Base-by-base conservation (phyloP, 805 yeast species). In the Sugiyamaella americana region DNA sequence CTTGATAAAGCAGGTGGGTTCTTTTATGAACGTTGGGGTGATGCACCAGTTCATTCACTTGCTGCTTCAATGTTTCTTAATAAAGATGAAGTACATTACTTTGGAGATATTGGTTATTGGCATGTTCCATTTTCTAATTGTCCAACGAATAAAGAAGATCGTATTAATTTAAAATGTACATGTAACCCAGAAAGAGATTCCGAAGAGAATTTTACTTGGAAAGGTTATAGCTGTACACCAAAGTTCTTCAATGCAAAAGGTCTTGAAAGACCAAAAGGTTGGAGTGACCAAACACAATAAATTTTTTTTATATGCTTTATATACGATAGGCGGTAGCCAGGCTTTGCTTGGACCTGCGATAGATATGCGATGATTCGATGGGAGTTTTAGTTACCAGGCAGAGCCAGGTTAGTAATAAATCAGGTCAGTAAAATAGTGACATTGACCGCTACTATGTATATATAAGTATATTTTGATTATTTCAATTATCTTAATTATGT, bases 21-120 rank as follows among this genome's bases (percentile, higher is more conserved):
- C 64, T 82, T 79, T 64, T 82, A 82, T 63, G 86, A 82, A 62
- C 70, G 87, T 62, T 82, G 87, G 87, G 87, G 87, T 21, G 87
- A 82, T 63, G 87, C 87, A 0, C 87, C 87, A 2, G 74, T 82
- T 39, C 87, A 82, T 62, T 74, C 85, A 2, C 67, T 82, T 49
- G 87, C 82, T 3, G 82, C 74, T 2, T 69, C 81, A 0, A 67
- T 76, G 49, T 69, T 82, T 60, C 57, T 79, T 48, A 69, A 76
- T 21, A 72, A 67, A 49, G 71, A 70, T 22, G 67, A 76, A 52
- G 63, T 82, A 23, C 84, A 80, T 52, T 72, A 73, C 63, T 82
- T 81, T 58, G 78, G 71, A 34, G 78, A 79, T 55, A 74, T 78
- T 47, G 82, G 82, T 24, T 78, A 78, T 66, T 74, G 52, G 64